Percentiles rank a stretch among this genome's conserved stretches.
These are phyloP conservation scores for Kodamaea sp. DNA, from an alignment of 1,139 yeast species.

Conservation along the genomic window DNA sequence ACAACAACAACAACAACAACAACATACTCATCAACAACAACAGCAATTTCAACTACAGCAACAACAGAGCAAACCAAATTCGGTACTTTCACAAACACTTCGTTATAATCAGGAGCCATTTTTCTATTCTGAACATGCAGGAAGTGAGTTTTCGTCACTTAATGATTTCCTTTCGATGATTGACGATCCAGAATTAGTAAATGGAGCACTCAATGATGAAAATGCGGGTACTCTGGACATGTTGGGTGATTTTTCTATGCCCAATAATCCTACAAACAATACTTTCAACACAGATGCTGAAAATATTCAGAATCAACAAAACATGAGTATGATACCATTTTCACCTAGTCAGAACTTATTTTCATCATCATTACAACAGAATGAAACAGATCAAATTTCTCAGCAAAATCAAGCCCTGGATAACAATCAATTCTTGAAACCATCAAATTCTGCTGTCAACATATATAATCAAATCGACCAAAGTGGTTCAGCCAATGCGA, in stretches of 20 bases:
- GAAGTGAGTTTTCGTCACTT: conserved; percentile 85
- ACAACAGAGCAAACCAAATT: conserved; percentile 16
- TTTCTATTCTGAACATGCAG: conserved; percentile 88
- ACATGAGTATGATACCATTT: conserved; percentile 26
- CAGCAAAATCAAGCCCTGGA: conserved; percentile 10
- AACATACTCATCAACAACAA: conserved; percentile 6
- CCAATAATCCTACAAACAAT: background rate
- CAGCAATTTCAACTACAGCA: conserved; percentile 8
- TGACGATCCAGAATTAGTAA: conserved; percentile 72
- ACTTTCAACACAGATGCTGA: conserved; percentile 2
- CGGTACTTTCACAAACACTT: conserved; percentile 42
- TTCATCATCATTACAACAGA: conserved; percentile 17
- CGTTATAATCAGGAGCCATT: conserved; percentile 66
- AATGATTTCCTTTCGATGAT: conserved; percentile 88
- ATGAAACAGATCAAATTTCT: conserved; percentile 8
- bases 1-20: conserved; percentile 9
- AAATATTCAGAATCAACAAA: conserved; percentile 5
- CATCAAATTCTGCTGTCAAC: conserved; percentile 2
- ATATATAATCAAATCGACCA: conserved; percentile 1
- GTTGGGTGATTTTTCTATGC: conserved; percentile 17
- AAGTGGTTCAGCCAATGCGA: background rate
- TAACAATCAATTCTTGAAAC: conserved; percentile 10
- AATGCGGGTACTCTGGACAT: conserved; percentile 23
- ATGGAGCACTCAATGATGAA: conserved; percentile 45
- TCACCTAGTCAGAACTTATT: conserved; percentile 29